Percentiles rank a stretch among this genome's conserved stretches.
Evolutionary conservation across 352 stramenopile species (phyloP).

Genomic region (Phytopythium aichiense): DNA sequence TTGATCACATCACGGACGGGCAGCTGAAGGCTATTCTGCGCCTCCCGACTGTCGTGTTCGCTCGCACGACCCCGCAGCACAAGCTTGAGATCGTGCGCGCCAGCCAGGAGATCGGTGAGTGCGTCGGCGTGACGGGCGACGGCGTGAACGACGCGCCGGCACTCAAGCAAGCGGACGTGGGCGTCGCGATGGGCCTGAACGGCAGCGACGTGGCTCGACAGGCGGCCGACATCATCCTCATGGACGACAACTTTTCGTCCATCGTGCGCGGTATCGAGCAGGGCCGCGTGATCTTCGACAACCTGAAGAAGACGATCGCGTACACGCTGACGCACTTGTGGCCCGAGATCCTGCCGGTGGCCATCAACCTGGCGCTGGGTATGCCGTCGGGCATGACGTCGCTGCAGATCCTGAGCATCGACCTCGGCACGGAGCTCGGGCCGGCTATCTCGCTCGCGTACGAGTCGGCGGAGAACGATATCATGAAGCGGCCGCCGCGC

Average conservation of each 20-base stretch:
- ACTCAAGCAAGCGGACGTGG: conserved; percentile 89
- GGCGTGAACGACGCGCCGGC: conserved; percentile 64
- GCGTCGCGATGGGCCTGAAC: conserved; percentile 95
- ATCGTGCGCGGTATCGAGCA: conserved; percentile 84
- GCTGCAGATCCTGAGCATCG: conserved; percentile 88
- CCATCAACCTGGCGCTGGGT: conserved; percentile 74
- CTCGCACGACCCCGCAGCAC: conserved; percentile 70
- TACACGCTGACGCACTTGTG: conserved; percentile 90
- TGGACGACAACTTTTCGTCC: conserved; percentile 95
- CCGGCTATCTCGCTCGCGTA: conserved; percentile 89
- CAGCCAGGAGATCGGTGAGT: conserved; percentile 18
- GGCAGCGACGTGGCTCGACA: conserved; percentile 93
- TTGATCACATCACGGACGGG: conserved; percentile 27
- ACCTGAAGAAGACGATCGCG: conserved; percentile 92
- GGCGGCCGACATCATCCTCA: conserved; percentile 93
- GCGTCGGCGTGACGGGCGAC: conserved; percentile 80
- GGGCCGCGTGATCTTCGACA: conserved; percentile 68
- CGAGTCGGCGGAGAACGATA: conserved; percentile 70
- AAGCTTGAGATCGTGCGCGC: conserved; percentile 23
- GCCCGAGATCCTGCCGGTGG: conserved; percentile 64
- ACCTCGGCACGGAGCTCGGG: conserved; percentile 87
- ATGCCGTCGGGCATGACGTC: conserved; percentile 80
- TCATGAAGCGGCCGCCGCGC: conserved; percentile 71
- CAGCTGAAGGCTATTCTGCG: conserved; percentile 27
- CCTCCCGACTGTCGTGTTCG: conserved; percentile 89